A percentile compares a stretch with the other conserved stretches of the same genome.
phyloP scores from a whole-genome alignment of 2,329 filamentous ascomycete genomes.

The Nannizzia gypsea region DNA sequence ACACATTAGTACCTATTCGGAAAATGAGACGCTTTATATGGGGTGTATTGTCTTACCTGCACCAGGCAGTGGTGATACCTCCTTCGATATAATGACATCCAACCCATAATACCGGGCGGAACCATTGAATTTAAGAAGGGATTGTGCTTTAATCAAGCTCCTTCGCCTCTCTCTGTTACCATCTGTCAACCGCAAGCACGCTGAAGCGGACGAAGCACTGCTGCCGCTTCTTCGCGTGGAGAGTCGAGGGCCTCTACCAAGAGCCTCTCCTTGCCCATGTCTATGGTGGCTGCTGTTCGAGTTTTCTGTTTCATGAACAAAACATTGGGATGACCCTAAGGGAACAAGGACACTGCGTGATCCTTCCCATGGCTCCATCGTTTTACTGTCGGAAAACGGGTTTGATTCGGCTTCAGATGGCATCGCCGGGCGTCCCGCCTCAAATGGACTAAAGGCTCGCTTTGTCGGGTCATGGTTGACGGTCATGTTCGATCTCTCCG shows the following conservation, averaged over 20 bases:
- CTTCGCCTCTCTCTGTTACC: conserved; percentile 17
- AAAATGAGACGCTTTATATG: background rate
- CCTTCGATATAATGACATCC: background rate
- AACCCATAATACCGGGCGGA: conserved; percentile 11
- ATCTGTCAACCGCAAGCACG: conserved; percentile 17
- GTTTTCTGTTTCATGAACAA: background rate
- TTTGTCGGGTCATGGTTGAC: conserved; percentile 26
- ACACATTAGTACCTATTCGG: background rate
- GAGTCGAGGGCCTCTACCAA: too few relatives aligned
- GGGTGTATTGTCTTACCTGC: background rate
- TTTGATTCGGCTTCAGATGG: conserved; percentile 5
- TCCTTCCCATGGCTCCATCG: background rate
- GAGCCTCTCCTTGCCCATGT: background rate
- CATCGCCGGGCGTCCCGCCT: conserved; percentile 4
- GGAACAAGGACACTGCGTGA: background rate
- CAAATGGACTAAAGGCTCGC: conserved; percentile 14
- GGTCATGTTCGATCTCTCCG: conserved; percentile 24
- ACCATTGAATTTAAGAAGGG: conserved; percentile 21
- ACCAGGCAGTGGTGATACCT: background rate
- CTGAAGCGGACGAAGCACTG: conserved; percentile 16
- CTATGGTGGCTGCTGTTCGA: conserved; percentile 3
- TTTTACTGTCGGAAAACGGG: conserved; percentile 13
- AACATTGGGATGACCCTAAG: conserved; percentile 7
- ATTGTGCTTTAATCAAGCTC: conserved; percentile 12
- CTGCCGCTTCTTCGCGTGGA: conserved; percentile 12